Percentiles rank a stretch among this genome's conserved stretches.
phyloP scores from a whole-genome alignment of 768 basidiomycete genomes.

The Pleurotus ostreatus region DNA sequence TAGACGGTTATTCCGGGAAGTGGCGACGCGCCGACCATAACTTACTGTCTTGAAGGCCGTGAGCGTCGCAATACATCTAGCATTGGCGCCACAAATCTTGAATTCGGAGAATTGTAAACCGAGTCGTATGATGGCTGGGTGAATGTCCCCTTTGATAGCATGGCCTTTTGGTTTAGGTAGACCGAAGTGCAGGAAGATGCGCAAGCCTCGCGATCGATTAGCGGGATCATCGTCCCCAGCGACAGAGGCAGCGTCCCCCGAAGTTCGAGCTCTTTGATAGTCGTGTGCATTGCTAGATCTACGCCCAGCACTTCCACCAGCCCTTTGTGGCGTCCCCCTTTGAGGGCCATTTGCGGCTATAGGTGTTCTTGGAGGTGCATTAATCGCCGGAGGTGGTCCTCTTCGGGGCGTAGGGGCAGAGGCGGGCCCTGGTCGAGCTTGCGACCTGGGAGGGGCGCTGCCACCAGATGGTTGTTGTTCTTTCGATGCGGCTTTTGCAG shows the following conservation, averaged over 20 bases:
- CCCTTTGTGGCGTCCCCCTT: constrained; percentile 7
- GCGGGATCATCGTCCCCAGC: constrained; percentile 24
- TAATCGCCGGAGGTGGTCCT: constrained; percentile 6
- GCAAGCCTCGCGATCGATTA: constrained; percentile 57
- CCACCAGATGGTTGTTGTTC: constrained; percentile 18
- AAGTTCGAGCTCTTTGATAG: constrained; percentile 17
- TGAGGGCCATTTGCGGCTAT: too few relatives aligned
- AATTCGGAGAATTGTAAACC: constrained; percentile 91
- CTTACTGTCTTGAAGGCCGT: constrained; percentile 88
- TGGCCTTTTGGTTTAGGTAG: constrained; percentile 56
- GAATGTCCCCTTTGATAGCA: constrained; percentile 77
- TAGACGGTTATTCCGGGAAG: constrained; percentile 7
- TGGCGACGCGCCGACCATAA: constrained; percentile 12
- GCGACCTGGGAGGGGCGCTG: neutral
- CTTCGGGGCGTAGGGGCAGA: constrained; percentile 8
- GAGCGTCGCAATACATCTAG: constrained; percentile 89
- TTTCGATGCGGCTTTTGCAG: constrained; percentile 61
- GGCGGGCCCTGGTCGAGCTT: constrained; percentile 4
- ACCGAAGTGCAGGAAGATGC: constrained; percentile 86
- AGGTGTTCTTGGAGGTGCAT: constrained; percentile 10
- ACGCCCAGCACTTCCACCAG: constrained; percentile 5
- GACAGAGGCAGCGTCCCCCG: constrained; percentile 22
- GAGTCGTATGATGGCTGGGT: constrained; percentile 82
- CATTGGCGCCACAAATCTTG: constrained; percentile 91
- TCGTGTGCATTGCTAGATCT: constrained; percentile 7